Evolutionary conservation across 1,284 basidiomycete genomes (phyloP), one percentile per base, ranked within the genome.

Genomic region (Austroboletus sp.): DNA sequence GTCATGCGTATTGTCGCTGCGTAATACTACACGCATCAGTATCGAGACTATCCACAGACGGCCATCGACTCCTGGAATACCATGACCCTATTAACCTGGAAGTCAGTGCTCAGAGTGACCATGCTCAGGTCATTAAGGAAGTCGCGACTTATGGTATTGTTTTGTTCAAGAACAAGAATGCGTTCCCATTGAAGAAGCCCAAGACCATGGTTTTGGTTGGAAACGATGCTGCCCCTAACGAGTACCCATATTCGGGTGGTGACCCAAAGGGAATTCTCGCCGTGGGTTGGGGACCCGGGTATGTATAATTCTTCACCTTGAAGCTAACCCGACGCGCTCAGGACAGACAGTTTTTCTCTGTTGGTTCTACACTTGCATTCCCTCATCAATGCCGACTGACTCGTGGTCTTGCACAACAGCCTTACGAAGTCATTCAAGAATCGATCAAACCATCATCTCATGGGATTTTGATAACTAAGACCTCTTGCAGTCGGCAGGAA

Each of bases 121-220:
- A 80, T 55, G 72, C 64, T 1, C 73, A 74, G 0, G 62, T 86
- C 6, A 78, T 78, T 9, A 72, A 76, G 25, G 73, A 87, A 50
- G 80, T 90, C 16, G 86, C 78, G 3, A 73, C 77, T 0, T 79
- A 78, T 0, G 84, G 82, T 0, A 79, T 80, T 1, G 84, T 91
- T 6, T 66, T 93, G 21, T 74, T 91, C 17, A 91, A 92, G 72
- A 92, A 92, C 62, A 57, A 65, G 7, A 68, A 73, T 4, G 71
- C 66, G 0, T 65, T 88, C 0, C 85, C 85, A 0, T 67, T 87
- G 32, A 53, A 58, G 6, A 67, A 64, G 31, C 68, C 68, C 9
- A 55, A 54, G 48, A 71, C 61, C 16, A 45, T 70, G 1, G 59
- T 56, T 1, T 33, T 71, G 45, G 53, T 69, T 23, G 68, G 68